Percentiles rank a stretch among this genome's conserved stretches.
Conservation (phyloP, 2,329 filamentous ascomycete species). For the Calonectria pseudoturangicola region DNA sequence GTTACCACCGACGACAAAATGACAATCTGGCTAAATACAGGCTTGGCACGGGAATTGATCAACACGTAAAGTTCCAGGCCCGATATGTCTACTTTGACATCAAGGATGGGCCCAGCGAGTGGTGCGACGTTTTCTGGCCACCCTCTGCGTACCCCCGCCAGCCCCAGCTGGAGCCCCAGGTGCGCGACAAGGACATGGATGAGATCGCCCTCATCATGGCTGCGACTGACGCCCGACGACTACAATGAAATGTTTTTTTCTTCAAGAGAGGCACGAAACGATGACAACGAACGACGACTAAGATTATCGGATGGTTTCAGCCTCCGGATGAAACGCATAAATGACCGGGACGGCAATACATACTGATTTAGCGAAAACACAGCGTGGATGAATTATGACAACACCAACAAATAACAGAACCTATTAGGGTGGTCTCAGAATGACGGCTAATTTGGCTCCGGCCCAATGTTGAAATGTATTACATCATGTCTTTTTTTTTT, state of each 20-base stretch:
- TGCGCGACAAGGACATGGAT: neutral
- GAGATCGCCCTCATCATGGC: neutral
- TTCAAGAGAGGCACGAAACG: neutral
- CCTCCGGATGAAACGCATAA: conserved; percentile 17
- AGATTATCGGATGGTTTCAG: conserved; percentile 22
- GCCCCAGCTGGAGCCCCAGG: conserved; percentile 15
- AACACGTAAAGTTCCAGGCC: conserved; percentile 21
- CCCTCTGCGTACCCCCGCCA: conserved; percentile 6
- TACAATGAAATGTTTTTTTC: neutral
- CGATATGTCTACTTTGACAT: conserved; percentile 35
- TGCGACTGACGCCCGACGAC: neutral
- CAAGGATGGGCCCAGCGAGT: conserved; percentile 12
- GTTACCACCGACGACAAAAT: neutral
- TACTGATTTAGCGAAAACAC: conserved; percentile 21
- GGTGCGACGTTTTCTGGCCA: conserved; percentile 32
- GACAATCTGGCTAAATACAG: conserved; percentile 4
- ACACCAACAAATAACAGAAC: neutral
- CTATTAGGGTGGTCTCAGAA: conserved; percentile 5
- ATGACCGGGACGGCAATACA: conserved; percentile 13
- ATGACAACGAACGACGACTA: conserved; percentile 1
- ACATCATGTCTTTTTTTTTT: neutral
- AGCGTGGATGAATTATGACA: conserved; percentile 25
- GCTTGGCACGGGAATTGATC: conserved; percentile 17
- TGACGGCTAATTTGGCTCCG: neutral
- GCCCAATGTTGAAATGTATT: neutral